A percentile compares a stretch with the other conserved stretches of the same genome.
Conservation (phyloP, 495 filamentous ascomycete genomes). For the Schizothecium vesticola region DNA sequence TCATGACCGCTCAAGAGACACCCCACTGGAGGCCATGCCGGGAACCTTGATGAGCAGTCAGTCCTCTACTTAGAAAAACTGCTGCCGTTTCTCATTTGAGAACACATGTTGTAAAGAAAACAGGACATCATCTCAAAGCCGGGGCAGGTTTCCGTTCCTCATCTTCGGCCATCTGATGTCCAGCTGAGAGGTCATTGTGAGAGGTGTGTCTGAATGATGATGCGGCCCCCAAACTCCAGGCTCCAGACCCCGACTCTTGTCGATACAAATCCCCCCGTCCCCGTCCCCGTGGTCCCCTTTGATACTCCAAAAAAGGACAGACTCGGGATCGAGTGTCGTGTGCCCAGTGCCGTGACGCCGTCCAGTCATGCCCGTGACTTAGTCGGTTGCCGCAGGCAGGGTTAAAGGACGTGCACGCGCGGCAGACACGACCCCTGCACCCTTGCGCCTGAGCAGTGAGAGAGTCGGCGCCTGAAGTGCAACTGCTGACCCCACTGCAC, state of each 20-base stretch:
- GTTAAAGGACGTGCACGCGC: background rate
- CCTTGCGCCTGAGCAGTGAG: background rate
- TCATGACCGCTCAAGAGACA: background rate
- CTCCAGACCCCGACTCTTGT: background rate
- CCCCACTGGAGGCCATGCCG: background rate
- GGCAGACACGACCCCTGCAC: background rate
- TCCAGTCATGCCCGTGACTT: background rate
- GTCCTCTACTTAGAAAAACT: background rate
- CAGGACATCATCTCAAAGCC: background rate
- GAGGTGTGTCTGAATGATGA: background rate
- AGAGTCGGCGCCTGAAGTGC: background rate
- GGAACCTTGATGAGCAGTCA: background rate
- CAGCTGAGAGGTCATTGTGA: background rate
- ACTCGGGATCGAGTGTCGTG: background rate
- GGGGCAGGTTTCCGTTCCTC: background rate
- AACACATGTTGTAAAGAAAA: background rate
- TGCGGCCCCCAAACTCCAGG: background rate
- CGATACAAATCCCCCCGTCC: background rate
- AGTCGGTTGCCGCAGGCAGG: too few relatives aligned
- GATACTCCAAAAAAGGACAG: background rate
- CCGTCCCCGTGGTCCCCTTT: background rate
- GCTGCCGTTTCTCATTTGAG: background rate
- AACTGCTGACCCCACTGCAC: background rate
- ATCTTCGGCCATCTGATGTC: background rate
- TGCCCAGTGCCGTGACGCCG: background rate